A percentile compares a stretch with the other conserved stretches of the same genome.
phyloP scores from a whole-genome alignment of 2,329 filamentous ascomycete species.

The Penicillium verrucosum region DNA sequence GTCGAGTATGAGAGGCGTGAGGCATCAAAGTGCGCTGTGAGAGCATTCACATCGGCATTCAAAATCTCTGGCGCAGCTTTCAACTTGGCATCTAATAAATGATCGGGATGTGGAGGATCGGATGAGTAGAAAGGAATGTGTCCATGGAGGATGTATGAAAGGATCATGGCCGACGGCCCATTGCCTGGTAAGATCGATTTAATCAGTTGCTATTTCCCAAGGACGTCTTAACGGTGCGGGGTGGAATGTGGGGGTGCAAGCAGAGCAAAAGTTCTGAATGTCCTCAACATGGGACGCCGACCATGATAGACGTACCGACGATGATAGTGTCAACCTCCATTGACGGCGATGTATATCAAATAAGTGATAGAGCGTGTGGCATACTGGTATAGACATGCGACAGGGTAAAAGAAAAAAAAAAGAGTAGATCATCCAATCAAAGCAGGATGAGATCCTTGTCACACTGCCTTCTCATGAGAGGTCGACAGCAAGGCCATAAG shows the following conservation, averaged over 20 bases:
- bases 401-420: not conserved
- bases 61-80: conserved; percentile 48
- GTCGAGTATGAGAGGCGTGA: conserved; percentile 60
- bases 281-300: not conserved
- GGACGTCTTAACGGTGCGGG: not conserved
- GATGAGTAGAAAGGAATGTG: conserved; percentile 56
- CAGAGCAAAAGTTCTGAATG: not conserved
- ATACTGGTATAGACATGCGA: conserved; percentile 32
- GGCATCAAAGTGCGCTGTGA: conserved; percentile 57
- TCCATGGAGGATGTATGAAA: conserved; percentile 62
- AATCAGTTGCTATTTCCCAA: not conserved
- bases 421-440: not conserved
- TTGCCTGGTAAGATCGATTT: conserved; percentile 47
- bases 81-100: conserved; percentile 56
- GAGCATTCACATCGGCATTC: conserved; percentile 44
- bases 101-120: conserved; percentile 53
- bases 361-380: conserved; percentile 27
- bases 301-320: conserved; percentile 38
- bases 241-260: not conserved
- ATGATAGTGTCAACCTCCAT: conserved; percentile 44
- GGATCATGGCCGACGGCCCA: conserved; percentile 59
- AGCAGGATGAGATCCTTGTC: conserved; percentile 1
- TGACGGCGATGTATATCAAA: conserved; percentile 28
- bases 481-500: conserved; percentile 22
- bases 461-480: conserved; percentile 11